Evolutionary conservation across 805 yeast genomes (phyloP).

Genomic region (Lipomyces spencermartinsiae): DNA sequence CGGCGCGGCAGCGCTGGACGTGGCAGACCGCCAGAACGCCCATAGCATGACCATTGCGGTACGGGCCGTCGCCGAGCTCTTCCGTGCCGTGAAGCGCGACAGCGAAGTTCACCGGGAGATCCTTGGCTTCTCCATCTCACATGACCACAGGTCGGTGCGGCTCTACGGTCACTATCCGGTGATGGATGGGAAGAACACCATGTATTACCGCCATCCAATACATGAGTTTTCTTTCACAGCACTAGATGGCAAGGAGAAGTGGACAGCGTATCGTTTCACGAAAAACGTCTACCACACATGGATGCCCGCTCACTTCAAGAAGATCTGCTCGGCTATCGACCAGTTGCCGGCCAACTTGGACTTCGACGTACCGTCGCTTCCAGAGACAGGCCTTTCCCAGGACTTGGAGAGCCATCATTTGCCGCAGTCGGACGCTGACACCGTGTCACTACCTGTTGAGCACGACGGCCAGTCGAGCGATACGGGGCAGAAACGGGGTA

Average conservation of each 20-base stretch:
- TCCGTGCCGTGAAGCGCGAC: not conserved
- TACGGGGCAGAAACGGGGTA: not conserved
- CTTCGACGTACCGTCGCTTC: not conserved
- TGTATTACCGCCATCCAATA: not conserved
- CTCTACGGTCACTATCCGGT: not conserved
- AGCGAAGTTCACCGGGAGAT: not conserved
- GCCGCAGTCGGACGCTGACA: constrained; percentile 1
- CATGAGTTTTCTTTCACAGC: not conserved
- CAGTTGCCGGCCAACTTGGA: not conserved
- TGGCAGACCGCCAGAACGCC: not conserved
- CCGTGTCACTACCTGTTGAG: not conserved
- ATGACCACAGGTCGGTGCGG: constrained; percentile 1
- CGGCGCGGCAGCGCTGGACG: not conserved
- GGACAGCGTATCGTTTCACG: not conserved
- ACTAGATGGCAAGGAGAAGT: not conserved
- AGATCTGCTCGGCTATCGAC: not conserved
- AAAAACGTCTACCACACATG: not conserved
- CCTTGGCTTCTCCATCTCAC: constrained; percentile 1
- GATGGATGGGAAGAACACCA: not conserved
- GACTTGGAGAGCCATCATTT: not conserved
- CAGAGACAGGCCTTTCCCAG: not conserved
- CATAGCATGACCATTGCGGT: constrained; percentile 1
- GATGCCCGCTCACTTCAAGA: not conserved
- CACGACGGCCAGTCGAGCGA: not conserved
- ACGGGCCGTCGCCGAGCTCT: not conserved